phyloP scores from a whole-genome alignment of 1,284 basidiomycete genomes.

The Golubevia pallescens region DNA sequence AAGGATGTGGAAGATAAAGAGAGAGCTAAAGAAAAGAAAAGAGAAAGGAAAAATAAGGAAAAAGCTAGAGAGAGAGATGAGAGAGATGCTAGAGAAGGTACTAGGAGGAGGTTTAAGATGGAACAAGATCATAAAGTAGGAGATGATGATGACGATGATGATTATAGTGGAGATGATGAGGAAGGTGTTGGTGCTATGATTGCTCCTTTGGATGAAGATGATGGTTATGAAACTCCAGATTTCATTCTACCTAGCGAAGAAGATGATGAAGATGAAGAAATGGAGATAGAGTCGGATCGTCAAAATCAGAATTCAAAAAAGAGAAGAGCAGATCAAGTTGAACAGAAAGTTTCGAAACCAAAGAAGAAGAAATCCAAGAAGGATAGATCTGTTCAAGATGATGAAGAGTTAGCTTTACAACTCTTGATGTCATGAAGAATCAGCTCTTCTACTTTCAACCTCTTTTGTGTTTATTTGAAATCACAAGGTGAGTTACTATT shows the following conservation, averaged over 20 bases:
- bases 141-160: constrained; percentile 10
- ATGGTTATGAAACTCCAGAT: constrained; percentile 55
- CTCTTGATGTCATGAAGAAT: constrained; percentile 5
- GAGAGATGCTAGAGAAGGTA: constrained; percentile 15
- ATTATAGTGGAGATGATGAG: background rate
- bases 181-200: no score
- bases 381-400: background rate
- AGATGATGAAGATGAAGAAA: constrained; percentile 16
- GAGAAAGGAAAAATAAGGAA: constrained; percentile 41
- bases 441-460: background rate
- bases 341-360: background rate
- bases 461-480: background rate
- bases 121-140: constrained; percentile 14
- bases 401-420: constrained; percentile 12
- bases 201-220: constrained; percentile 33
- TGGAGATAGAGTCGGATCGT: constrained; percentile 4
- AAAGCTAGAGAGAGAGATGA: constrained; percentile 49
- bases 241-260: constrained; percentile 28
- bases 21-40: constrained; percentile 46
- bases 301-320: constrained; percentile 1
- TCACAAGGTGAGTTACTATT: no score
- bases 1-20: constrained; percentile 54
- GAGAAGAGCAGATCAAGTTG: constrained; percentile 10
- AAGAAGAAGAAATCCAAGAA: background rate
- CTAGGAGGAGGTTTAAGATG: background rate